A percentile compares a stretch with the other conserved stretches of the same genome.
Conservation (phyloP, 2,329 filamentous ascomycete genomes). For the Metarhizium album region DNA sequence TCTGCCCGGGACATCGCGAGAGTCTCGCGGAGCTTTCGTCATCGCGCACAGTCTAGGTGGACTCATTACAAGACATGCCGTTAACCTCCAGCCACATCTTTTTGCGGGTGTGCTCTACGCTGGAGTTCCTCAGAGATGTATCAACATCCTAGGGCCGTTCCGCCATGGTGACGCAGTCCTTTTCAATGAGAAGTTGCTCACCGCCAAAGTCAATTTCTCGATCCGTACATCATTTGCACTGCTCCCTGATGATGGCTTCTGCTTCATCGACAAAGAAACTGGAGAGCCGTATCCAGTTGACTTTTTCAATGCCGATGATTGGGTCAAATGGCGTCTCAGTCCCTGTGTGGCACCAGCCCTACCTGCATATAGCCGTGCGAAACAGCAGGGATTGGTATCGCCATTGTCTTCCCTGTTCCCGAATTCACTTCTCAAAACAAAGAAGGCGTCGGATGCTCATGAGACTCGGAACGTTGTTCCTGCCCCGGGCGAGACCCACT, state of each 20-base stretch:
- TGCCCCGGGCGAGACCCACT: slow-evolving; percentile 6
- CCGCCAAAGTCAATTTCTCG: slow-evolving; percentile 87
- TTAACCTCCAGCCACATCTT: slow-evolving; percentile 75
- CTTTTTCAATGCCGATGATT: slow-evolving; percentile 70
- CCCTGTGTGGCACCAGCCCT: slow-evolving; percentile 63
- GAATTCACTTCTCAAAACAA: slow-evolving; percentile 23
- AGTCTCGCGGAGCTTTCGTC: slow-evolving; percentile 61
- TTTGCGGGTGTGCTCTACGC: slow-evolving; percentile 81
- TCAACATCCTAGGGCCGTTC: slow-evolving; percentile 84
- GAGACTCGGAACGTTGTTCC: slow-evolving; percentile 1
- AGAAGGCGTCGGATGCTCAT: background rate
- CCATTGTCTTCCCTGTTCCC: slow-evolving; percentile 39
- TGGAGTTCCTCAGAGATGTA: slow-evolving; percentile 72
- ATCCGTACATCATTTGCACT: slow-evolving; percentile 78
- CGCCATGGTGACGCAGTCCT: slow-evolving; percentile 89
- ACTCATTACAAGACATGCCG: slow-evolving; percentile 75
- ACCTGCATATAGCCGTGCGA: slow-evolving; percentile 38
- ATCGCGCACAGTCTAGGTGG: slow-evolving; percentile 84
- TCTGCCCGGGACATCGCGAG: slow-evolving; percentile 36
- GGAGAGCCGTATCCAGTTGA: slow-evolving; percentile 72
- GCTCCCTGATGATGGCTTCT: slow-evolving; percentile 75
- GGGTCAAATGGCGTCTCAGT: slow-evolving; percentile 68
- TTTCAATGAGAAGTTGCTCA: slow-evolving; percentile 79
- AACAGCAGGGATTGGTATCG: slow-evolving; percentile 20
- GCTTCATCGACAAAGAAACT: slow-evolving; percentile 76